Evolutionary conservation across 78 protist species (phyloP).

Genomic region (Dictyostelium capitatum): DNA sequence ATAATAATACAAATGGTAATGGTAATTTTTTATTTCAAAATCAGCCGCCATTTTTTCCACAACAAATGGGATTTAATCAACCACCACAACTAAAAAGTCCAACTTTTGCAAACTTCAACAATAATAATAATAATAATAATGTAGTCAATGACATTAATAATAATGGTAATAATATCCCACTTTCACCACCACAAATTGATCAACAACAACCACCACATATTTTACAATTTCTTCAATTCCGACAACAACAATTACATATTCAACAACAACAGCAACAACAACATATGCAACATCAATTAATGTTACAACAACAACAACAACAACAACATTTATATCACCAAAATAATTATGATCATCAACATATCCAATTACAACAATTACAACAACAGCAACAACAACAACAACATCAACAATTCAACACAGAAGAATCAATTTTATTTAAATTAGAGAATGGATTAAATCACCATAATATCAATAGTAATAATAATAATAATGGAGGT

Average conservation of each 20-base stretch:
- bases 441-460: slow-evolving; percentile 16
- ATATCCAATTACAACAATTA: background rate
- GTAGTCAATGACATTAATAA: no score
- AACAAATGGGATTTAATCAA: background rate
- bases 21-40: background rate
- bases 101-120: background rate
- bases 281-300: background rate
- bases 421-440: slow-evolving; percentile 5
- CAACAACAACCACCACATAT: background rate
- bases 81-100: slow-evolving; percentile 15
- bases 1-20: background rate
- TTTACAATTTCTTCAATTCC: background rate
- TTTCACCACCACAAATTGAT: background rate
- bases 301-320: slow-evolving; percentile 6
- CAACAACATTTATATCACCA: slow-evolving; percentile 10
- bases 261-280: slow-evolving; percentile 38
- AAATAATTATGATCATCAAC: background rate
- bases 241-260: background rate
- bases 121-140: no score
- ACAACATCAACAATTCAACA: no score
- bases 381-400: no score
- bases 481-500: background rate
- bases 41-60: slow-evolving; percentile 2
- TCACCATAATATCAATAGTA: background rate
- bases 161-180: background rate